A percentile compares a stretch with the other conserved stretches of the same genome.
Evolutionary conservation across 2,329 filamentous ascomycete genomes (phyloP).

Genomic region (Penicillium janthinellum): DNA sequence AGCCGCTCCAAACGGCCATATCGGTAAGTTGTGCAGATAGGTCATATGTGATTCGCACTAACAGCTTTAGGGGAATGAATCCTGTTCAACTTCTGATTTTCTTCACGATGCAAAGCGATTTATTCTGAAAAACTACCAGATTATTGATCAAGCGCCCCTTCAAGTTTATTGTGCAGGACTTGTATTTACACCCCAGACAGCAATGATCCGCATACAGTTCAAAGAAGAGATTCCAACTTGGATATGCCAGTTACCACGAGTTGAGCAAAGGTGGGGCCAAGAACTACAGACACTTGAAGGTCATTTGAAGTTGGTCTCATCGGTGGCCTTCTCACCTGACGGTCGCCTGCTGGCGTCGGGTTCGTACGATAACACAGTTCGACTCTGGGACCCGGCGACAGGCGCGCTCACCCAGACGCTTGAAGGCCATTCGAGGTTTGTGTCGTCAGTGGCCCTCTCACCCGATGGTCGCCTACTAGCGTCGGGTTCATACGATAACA

Average conservation of each 20-base stretch:
- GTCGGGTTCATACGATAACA: neutral
- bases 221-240: neutral
- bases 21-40: neutral
- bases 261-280: neutral
- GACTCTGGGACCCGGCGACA: constrained; percentile 6
- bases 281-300: constrained; percentile 2
- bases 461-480: neutral
- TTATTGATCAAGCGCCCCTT: constrained; percentile 36
- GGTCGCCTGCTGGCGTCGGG: neutral
- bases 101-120: constrained; percentile 36
- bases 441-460: neutral
- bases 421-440: neutral
- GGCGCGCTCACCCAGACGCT: constrained; percentile 7
- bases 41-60: neutral
- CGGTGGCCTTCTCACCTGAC: neutral
- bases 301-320: constrained; percentile 10
- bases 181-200: neutral
- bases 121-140: constrained; percentile 29
- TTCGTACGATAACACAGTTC: neutral
- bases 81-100: constrained; percentile 19
- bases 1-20: constrained; percentile 15
- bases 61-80: neutral
- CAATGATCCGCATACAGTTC: neutral
- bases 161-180: constrained; percentile 40
- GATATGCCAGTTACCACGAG: neutral